Percentiles rank a stretch among this genome's conserved stretches.
These are phyloP conservation scores for Hemisphaericaspora xylanilytica DNA, from an alignment of 1,139 yeast species.

Conservation along the genomic window DNA sequence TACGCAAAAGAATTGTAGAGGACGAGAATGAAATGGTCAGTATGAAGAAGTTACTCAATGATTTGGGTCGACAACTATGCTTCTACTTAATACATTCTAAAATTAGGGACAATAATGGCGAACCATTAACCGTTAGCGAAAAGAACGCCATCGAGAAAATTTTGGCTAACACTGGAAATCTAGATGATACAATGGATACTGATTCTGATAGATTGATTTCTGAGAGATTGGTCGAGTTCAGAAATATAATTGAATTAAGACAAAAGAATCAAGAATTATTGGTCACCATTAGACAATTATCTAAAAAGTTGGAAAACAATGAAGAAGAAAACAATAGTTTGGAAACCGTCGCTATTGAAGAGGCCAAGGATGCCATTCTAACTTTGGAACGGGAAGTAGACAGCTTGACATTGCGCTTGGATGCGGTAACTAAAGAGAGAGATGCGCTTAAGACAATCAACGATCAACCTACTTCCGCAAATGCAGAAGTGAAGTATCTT, in stretches of 20 bases:
- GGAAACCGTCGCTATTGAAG: conserved; percentile 62
- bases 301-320: conserved; percentile 61
- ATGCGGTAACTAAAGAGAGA: conserved; percentile 58
- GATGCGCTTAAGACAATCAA: conserved; percentile 55
- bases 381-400: conserved; percentile 63
- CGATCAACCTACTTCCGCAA: conserved; percentile 11
- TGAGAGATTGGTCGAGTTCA: conserved; percentile 70
- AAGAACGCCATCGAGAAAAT: conserved; percentile 50
- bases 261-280: conserved; percentile 71
- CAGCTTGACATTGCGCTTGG: conserved; percentile 47
- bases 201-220: conserved; percentile 74
- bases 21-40: conserved; percentile 41
- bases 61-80: conserved; percentile 78
- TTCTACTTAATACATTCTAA: conserved; percentile 67
- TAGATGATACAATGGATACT: conserved; percentile 35
- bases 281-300: conserved; percentile 64
- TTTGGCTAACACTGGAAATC: conserved; percentile 36
- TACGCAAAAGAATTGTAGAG: conserved; percentile 28
- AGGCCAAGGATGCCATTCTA: conserved; percentile 74
- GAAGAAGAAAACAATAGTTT: conserved; percentile 41
- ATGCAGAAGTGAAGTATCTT: conserved; percentile 23
- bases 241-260: conserved; percentile 64
- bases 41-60: conserved; percentile 58
- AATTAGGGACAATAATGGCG: conserved; percentile 47
- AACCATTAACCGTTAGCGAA: conserved; percentile 60